A percentile compares a stretch with the other conserved stretches of the same genome.
phyloP scores from a whole-genome alignment of 2,329 filamentous ascomycete species.

The Pseudonectria foliicola region DNA sequence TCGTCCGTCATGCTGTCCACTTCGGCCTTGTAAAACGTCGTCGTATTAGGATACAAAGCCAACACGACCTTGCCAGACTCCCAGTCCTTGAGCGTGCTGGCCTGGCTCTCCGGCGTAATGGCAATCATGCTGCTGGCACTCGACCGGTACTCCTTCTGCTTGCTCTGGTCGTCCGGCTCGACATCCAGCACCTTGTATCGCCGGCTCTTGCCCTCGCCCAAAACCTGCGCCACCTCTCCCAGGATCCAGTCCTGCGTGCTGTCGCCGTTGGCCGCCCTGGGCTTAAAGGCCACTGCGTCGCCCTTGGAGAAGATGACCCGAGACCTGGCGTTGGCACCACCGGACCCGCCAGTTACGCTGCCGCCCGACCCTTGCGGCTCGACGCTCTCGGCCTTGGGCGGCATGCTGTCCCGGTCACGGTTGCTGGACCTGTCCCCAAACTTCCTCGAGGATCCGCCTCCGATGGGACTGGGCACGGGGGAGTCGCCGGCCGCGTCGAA shows the following conservation, averaged over 20 bases:
- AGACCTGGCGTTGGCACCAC: conserved; percentile 27
- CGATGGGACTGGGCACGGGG: conserved; percentile 37
- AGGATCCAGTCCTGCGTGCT: conserved; percentile 59
- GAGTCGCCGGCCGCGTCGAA: conserved; percentile 40
- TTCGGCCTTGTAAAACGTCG: conserved; percentile 78
- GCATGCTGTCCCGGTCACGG: conserved; percentile 44
- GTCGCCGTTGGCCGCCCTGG: conserved; percentile 44
- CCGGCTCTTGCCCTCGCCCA: conserved; percentile 69
- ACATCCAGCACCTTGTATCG: conserved; percentile 76
- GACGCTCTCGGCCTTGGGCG: conserved; percentile 49
- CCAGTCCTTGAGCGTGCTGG: conserved; percentile 48
- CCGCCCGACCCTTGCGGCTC: conserved; percentile 41
- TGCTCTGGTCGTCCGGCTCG: conserved; percentile 63
- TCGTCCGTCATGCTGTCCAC: conserved; percentile 61
- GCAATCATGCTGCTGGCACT: conserved; percentile 70
- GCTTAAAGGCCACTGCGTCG: conserved; percentile 61
- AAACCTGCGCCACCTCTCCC: conserved; percentile 68
- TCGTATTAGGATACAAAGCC: conserved; percentile 75
- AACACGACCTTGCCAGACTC: conserved; percentile 65
- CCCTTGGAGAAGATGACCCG: conserved; percentile 53
- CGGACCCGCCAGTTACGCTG: conserved; percentile 22
- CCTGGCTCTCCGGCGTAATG: conserved; percentile 52
- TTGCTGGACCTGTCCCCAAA: conserved; percentile 32
- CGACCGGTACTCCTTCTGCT: conserved; percentile 62
- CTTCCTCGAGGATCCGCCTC: conserved; percentile 26